Percentiles rank a stretch among this genome's conserved stretches.
Conservation (phyloP, 371 early-diverging fungal genomes). For the Fennellomyces sp. region DNA sequence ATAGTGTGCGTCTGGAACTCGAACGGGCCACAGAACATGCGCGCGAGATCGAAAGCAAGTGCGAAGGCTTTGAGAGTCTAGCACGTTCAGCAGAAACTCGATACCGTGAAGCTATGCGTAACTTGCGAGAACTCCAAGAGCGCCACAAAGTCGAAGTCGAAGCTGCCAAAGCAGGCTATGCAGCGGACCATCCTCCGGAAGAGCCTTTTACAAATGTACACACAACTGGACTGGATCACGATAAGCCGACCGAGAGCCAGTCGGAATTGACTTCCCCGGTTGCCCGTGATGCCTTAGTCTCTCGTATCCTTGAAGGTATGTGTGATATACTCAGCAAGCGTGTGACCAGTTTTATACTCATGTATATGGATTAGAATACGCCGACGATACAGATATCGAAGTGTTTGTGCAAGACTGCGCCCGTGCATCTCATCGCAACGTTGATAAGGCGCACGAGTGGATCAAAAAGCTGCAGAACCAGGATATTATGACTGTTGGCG, state of each 20-base stretch:
- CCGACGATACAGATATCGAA: constrained; percentile 68
- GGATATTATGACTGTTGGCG: constrained; percentile 85
- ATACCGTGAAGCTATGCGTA: constrained; percentile 40
- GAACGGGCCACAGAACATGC: constrained; percentile 27
- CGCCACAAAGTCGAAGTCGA: constrained; percentile 7
- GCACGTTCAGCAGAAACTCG: constrained; percentile 36
- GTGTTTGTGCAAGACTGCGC: constrained; percentile 76
- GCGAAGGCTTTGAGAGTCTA: constrained; percentile 29
- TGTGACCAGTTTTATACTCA: neutral
- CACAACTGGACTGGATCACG: neutral
- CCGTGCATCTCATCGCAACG: constrained; percentile 63
- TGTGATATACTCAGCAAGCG: neutral
- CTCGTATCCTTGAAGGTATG: constrained; percentile 45
- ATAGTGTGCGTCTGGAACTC: constrained; percentile 33
- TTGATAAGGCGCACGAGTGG: constrained; percentile 84
- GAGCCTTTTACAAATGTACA: neutral
- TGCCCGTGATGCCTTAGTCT: constrained; percentile 44
- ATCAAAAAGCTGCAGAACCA: constrained; percentile 69
- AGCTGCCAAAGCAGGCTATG: neutral
- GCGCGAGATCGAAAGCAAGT: constrained; percentile 35
- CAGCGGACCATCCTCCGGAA: neutral
- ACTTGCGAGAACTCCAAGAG: constrained; percentile 23
- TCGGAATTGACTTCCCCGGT: constrained; percentile 7
- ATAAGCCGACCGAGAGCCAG: neutral
- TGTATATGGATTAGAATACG: constrained; percentile 44